Base-by-base conservation (phyloP, 768 basidiomycete species). In the Dentipellis fragilis region DNA sequence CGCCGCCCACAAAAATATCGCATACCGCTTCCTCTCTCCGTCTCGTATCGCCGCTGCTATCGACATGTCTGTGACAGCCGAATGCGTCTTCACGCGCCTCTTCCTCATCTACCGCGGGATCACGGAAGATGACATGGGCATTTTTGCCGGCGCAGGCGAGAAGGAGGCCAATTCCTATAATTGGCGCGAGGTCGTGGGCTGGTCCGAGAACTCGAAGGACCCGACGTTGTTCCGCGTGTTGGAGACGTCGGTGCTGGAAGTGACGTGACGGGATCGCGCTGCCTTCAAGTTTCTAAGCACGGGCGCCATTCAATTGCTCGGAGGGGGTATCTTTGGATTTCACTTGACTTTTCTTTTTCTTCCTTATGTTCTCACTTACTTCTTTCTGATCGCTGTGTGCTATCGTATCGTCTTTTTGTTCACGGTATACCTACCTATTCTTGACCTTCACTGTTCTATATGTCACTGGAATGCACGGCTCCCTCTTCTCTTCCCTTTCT, bases 91-190 rank as follows among this genome's bases (percentile, higher is more conserved):
- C 67, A 92, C 87, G 8, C 83, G 90, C 34, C 71, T 93, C 21
- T 93, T 93, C 74, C 77, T 93, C 56, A 89, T 93, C 68, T 91
- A 85, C 72, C 83, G 90, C 22, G 90, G 90, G 0, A 69, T 93
- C 35, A 78, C 77, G 17, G 89, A 92, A 59, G 90, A 92, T 55
- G 90, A 93, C 59, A 71, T 88, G 55, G 79, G 80, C 17, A 66
- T 81, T 40, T 91, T 91, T 66, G 80, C 82, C 5, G 84, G 80
- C 17, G 82, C 88, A 2, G 88, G 90, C 10, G 90, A 90, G 71
- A 92, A 92, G 69, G 90, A 91, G 67, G 90, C 89, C 34, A 87
- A 88, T 58, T 70, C 74, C 10, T 78, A 78, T 62, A 89, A 91
- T 69, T 93, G 90, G 90, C 73, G 88, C 55, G 86, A 87, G 64